Evolutionary conservation across 495 filamentous ascomycete genomes (phyloP).

Genomic region (Annulohypoxylon moriforme): DNA sequence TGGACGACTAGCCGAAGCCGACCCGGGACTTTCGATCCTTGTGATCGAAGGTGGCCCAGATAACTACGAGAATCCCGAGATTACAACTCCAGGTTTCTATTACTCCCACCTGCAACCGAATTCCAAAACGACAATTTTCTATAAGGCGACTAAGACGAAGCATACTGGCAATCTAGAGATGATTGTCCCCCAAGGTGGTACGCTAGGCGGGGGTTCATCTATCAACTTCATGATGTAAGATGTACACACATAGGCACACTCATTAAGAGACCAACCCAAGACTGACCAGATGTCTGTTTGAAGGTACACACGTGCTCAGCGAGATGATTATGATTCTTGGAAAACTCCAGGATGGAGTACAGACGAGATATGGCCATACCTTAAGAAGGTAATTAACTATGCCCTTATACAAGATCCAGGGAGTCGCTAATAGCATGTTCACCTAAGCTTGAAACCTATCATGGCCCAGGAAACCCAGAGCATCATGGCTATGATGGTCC

Average conservation of each 20-base stretch:
- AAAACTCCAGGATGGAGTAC: slow-evolving; percentile 62
- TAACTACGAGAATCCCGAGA: slow-evolving; percentile 49
- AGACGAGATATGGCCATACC: slow-evolving; percentile 62
- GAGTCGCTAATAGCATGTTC: background rate
- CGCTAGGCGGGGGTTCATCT: slow-evolving; percentile 68
- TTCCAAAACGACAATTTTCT: slow-evolving; percentile 53
- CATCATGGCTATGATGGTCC: slow-evolving; percentile 63
- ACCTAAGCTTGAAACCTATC: slow-evolving; percentile 61
- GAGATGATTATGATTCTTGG: slow-evolving; percentile 64
- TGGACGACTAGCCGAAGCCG: slow-evolving; percentile 54
- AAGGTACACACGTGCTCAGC: slow-evolving; percentile 52
- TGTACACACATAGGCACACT: background rate
- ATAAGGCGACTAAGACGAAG: slow-evolving; percentile 46
- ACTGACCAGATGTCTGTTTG: no score
- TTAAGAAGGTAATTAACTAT: slow-evolving; percentile 60
- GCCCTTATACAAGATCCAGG: background rate
- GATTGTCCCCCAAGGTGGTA: slow-evolving; percentile 64
- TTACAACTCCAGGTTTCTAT: slow-evolving; percentile 52
- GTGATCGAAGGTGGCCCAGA: slow-evolving; percentile 56
- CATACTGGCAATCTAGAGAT: slow-evolving; percentile 59
- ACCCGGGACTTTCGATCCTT: slow-evolving; percentile 54
- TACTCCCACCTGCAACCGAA: slow-evolving; percentile 48
- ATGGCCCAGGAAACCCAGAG: slow-evolving; percentile 52
- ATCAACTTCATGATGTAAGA: slow-evolving; percentile 70
- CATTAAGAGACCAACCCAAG: background rate